Evolutionary conservation across 805 yeast genomes (phyloP).

Genomic region (Maudiozyma saulgeensis): DNA sequence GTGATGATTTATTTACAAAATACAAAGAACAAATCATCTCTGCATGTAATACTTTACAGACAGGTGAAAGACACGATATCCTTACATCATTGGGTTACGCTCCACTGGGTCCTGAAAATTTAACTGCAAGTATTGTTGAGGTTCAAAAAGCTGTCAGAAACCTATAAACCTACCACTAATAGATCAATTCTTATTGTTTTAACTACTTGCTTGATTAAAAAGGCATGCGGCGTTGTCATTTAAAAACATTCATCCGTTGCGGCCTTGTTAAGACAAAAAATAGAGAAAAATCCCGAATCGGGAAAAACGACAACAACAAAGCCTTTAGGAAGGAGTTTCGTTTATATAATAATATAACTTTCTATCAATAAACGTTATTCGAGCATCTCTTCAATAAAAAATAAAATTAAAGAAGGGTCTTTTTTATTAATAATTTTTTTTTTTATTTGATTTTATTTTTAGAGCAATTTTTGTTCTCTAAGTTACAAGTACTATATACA

Average conservation of each 20-base stretch:
- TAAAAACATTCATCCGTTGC: too few relatives aligned
- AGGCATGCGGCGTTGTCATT: too few relatives aligned
- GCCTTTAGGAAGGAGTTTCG: background rate
- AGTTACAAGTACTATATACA: too few relatives aligned
- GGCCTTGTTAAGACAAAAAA: background rate
- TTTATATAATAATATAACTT: background rate
- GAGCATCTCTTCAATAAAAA: too few relatives aligned
- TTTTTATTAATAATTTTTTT: too few relatives aligned
- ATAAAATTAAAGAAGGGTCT: too few relatives aligned
- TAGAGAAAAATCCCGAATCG: background rate
- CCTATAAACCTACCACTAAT: background rate
- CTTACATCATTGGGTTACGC: conserved; percentile 7
- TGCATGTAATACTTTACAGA: conserved; percentile 5
- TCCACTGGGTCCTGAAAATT: conserved; percentile 5
- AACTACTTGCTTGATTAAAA: too few relatives aligned
- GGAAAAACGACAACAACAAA: background rate
- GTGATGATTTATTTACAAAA: conserved; percentile 12
- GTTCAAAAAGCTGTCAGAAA: conserved; percentile 17
- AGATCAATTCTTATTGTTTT: too few relatives aligned
- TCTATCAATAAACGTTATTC: too few relatives aligned
- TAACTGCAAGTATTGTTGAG: conserved; percentile 5
- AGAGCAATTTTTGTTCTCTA: too few relatives aligned
- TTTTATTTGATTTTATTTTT: too few relatives aligned
- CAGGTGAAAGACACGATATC: conserved; percentile 2
- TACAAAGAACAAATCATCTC: conserved; percentile 5